Conservation (phyloP, 805 yeast genomes). For the Lipomyces yamadae region DNA sequence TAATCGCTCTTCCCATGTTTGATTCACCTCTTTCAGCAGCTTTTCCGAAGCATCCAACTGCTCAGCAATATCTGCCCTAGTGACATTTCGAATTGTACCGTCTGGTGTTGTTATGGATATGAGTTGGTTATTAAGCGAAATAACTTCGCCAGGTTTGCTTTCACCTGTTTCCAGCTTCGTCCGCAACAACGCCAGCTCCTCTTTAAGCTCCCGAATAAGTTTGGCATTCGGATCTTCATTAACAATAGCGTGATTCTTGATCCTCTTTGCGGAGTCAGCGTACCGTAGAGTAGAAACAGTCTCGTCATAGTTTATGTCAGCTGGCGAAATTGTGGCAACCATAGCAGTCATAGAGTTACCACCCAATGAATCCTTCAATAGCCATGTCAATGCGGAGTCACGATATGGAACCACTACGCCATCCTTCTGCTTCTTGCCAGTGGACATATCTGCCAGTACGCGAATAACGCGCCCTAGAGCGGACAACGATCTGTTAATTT, state of each 20-base stretch:
- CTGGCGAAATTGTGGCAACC: constrained; percentile 85
- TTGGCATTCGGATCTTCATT: constrained; percentile 49
- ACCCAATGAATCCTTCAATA: constrained; percentile 73
- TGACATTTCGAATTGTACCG: constrained; percentile 24
- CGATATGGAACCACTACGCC: constrained; percentile 57
- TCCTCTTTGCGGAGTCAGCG: constrained; percentile 75
- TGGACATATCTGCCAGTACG: constrained; percentile 59
- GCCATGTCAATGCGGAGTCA: constrained; percentile 76
- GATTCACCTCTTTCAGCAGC: constrained; percentile 40
- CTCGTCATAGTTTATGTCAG: constrained; percentile 67
- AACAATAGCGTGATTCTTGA: constrained; percentile 63
- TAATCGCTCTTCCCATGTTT: constrained; percentile 42
- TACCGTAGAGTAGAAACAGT: constrained; percentile 75
- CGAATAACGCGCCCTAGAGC: constrained; percentile 74
- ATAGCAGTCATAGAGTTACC: constrained; percentile 87
- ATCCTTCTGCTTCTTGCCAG: constrained; percentile 49
- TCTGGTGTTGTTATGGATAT: constrained; percentile 31
- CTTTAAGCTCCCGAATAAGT: constrained; percentile 40
- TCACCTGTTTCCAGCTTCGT: constrained; percentile 19
- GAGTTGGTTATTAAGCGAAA: constrained; percentile 3
- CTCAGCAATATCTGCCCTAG: constrained; percentile 35
- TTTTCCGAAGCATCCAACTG: constrained; percentile 38
- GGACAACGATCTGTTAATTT: constrained; percentile 77
- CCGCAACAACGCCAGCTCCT: constrained; percentile 39
- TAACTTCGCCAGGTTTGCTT: neutral